These are phyloP conservation scores for Sphaerulina musiva DNA, from an alignment of 2,329 filamentous ascomycete species.

Conservation along the genomic window DNA sequence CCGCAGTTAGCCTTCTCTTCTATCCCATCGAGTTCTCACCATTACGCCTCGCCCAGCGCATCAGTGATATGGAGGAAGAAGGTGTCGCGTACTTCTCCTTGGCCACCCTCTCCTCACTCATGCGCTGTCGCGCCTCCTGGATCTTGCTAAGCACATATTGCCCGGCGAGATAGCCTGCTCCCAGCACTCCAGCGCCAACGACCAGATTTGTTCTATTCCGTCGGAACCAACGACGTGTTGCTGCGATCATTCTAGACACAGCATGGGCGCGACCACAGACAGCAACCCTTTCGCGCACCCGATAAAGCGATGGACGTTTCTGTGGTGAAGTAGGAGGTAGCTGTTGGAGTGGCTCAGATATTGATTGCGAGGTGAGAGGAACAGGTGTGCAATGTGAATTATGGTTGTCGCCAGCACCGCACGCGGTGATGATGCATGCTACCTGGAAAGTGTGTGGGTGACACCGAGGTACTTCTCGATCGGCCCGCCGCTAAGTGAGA, in stretches of 20 bases:
- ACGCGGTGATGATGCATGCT: too few relatives aligned
- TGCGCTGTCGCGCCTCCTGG: constrained; percentile 86
- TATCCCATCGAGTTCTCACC: background rate
- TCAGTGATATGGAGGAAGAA: background rate
- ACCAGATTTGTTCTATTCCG: constrained; percentile 87
- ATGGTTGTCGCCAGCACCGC: too few relatives aligned
- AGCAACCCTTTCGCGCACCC: background rate
- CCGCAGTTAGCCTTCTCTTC: constrained; percentile 9
- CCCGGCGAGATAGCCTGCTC: constrained; percentile 82
- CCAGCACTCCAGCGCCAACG: constrained; percentile 78
- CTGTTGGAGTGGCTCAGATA: background rate
- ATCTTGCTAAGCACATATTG: constrained; percentile 92
- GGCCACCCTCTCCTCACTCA: constrained; percentile 91
- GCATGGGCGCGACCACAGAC: constrained; percentile 7
- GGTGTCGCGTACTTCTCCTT: constrained; percentile 71
- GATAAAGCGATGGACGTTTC: background rate
- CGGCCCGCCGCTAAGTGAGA: too few relatives aligned
- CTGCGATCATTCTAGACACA: constrained; percentile 51
- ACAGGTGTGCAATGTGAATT: too few relatives aligned
- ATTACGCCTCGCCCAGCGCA: background rate
- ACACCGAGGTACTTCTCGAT: too few relatives aligned
- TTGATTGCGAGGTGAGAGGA: too few relatives aligned
- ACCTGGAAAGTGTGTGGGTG: too few relatives aligned
- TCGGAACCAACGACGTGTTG: constrained; percentile 82
- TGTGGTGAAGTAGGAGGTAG: background rate